Base-by-base conservation (phyloP, 2,329 filamentous ascomycete genomes). In the Onygenales sp. region DNA sequence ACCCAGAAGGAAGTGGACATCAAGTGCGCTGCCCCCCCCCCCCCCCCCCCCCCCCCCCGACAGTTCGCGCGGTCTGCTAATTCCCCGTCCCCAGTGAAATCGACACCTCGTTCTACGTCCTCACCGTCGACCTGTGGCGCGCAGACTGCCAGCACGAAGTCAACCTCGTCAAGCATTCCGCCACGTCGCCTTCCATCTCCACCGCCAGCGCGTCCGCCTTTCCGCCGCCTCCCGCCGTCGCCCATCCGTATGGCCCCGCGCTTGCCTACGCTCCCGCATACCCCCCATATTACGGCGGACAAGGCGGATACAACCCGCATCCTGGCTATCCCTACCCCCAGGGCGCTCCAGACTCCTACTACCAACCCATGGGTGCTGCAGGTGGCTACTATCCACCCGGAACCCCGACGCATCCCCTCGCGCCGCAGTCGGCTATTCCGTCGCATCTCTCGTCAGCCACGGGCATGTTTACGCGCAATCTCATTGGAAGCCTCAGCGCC, bases 401-500 rank as follows among this genome's bases (percentile, higher is more conserved):
- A 32, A 42, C 43, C 10, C n/a, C 52, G 31, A 17, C 49, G 17
- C 55, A 57, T 36, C 7, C 55, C 11, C 42, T 59, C 14, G 52
- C 49, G 6, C 48, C 55, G 10, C 56, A 52, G 13, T 42, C 52
- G 10, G 51, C 54, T 4, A 52, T 59, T 53, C 33, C 46, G 1
- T 52, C 54, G 9, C 65, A 66, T 47, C 65, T 69, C 59, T 64
- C 67, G 9, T 59, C 62, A 2, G 70, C 68, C 56, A 83, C 85
- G 1, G 88, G 88, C 53, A 94, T 95, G 88, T 95, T 92, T 66
- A 96, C 91, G 0, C 78, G 92, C 51, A 98, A 97, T 64, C 79
- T 98, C 8, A 97, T 98, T 58, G 93, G 93, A 2, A 95, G 88
- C 67, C 76, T 95, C 50, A 85, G 88, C 5, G 90, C 91, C 34